These are phyloP conservation scores for Alternaria sp. DNA, from an alignment of 2,329 filamentous ascomycete genomes.

Conservation along the genomic window DNA sequence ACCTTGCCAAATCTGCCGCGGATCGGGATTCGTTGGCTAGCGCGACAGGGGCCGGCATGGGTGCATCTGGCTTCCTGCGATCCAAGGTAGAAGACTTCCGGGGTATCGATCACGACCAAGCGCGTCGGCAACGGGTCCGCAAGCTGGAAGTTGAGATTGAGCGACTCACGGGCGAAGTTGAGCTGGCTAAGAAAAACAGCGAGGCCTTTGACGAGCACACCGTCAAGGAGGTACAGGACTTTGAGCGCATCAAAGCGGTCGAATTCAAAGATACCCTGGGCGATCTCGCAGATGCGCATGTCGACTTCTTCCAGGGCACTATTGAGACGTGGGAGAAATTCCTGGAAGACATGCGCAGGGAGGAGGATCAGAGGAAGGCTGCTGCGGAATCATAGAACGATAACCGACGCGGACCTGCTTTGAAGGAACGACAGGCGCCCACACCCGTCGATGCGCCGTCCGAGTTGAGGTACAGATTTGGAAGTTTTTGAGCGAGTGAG, in stretches of 20 bases:
- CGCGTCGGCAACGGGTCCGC: slow-evolving; percentile 81
- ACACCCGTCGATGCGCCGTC: neutral
- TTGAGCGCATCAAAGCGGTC: slow-evolving; percentile 93
- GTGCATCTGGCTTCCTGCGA: slow-evolving; percentile 85
- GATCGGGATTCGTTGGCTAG: slow-evolving; percentile 82
- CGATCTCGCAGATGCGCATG: slow-evolving; percentile 80
- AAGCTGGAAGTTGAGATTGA: slow-evolving; percentile 94
- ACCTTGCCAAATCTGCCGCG: slow-evolving; percentile 85
- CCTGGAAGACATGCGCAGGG: slow-evolving; percentile 82
- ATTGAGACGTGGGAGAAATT: slow-evolving; percentile 88
- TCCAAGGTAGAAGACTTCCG: slow-evolving; percentile 96
- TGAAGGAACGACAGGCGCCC: neutral
- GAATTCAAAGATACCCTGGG: slow-evolving; percentile 91
- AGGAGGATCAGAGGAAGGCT: slow-evolving; percentile 53
- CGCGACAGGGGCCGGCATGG: slow-evolving; percentile 68
- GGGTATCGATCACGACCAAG: slow-evolving; percentile 94
- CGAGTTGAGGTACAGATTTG: neutral
- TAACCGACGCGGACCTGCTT: neutral
- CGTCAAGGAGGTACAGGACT: slow-evolving; percentile 88
- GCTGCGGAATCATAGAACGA: slow-evolving; percentile 25
- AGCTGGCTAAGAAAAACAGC: slow-evolving; percentile 81
- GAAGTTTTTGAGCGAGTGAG: neutral
- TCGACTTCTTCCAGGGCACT: slow-evolving; percentile 82
- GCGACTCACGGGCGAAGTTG: slow-evolving; percentile 83
- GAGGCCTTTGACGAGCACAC: slow-evolving; percentile 97